Base-by-base conservation (phyloP, 345 rosid genomes). In the Clausena lansium region DNA sequence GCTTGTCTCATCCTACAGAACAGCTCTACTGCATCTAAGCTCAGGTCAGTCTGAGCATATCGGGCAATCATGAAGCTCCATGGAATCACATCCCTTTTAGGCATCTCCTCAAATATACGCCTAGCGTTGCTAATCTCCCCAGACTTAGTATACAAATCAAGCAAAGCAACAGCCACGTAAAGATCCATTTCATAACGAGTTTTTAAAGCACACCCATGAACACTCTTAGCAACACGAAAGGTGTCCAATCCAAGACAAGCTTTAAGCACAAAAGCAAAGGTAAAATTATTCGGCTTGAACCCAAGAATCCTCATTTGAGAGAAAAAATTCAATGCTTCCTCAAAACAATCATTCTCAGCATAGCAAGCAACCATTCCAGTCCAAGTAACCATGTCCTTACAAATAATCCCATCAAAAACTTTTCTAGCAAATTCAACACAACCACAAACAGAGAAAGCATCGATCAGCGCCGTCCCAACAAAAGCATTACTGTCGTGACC, bases 11-110 rank as follows among this genome's bases (percentile, higher is more conserved):
- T 94, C 79, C 62, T 85, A 13, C 75, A 68, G 82, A 94, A 96
- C 77, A 96, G 78, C 74, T 85, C 85, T 70, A 89, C 47, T 2
- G 97, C 97, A 77, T 86, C 84, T 67, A 55, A 22, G 81, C 91
- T 89, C 61, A 70, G 85, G 15, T 79, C 82, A 76, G 78, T 88
- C 81, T 91, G 97, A 69, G 97, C 88, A 83, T 87, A 84, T 38
- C 97, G 81, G 24, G 94, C 85, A 80, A 94, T 91, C 98, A 96
- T 90, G 81, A 92, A 93, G 82, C 98, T 96, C 97, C 99, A 96
- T 59, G 90, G 88, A 75, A 92, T 78, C 63, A 92, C 97, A 84
- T 96, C 88, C 59, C 76, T 80, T 74, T 88, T 90, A 27, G 95
- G 95, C 78, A 96, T 84, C 86, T 89, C 93, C 65, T 88, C 91